Evolutionary conservation across 495 filamentous ascomycete genomes (phyloP).

Genomic region (Astrocystis sublimbata): DNA sequence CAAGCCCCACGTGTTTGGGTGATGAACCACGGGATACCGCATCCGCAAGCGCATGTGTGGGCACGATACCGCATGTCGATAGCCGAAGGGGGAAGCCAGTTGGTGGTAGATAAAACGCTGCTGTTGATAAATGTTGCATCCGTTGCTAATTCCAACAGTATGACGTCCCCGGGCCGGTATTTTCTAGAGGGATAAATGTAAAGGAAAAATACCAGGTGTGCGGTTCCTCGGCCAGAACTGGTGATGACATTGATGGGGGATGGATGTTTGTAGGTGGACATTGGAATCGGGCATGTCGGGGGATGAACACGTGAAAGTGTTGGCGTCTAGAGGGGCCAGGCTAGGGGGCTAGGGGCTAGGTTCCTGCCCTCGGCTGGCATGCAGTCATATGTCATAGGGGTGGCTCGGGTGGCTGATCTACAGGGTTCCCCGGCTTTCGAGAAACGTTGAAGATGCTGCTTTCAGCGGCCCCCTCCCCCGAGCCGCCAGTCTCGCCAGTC

Average conservation of each 20-base stretch:
- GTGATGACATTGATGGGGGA: too few species aligned
- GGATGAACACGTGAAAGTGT: too few species aligned
- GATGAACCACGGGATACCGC: constrained; percentile 2
- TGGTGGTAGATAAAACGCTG: neutral
- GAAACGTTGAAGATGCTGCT: constrained; percentile 15
- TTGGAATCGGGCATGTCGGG: too few species aligned
- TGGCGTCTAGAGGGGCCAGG: too few species aligned
- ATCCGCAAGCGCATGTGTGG: neutral
- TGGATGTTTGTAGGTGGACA: too few species aligned
- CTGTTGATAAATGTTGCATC: too few species aligned
- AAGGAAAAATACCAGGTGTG: too few species aligned
- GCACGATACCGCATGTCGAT: neutral
- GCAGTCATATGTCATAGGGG: constrained; percentile 18
- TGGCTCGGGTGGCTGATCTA: constrained; percentile 16
- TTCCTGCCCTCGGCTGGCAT: neutral
- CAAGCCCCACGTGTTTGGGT: constrained; percentile 9
- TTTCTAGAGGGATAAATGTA: too few species aligned
- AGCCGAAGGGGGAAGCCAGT: neutral
- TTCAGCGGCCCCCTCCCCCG: constrained; percentile 4
- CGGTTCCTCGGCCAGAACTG: too few species aligned
- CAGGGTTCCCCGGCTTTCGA: constrained; percentile 22
- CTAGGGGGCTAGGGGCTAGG: neutral
- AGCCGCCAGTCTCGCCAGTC: constrained; percentile 10
- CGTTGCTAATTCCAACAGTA: too few species aligned
- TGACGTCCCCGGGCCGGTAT: too few species aligned